These are phyloP conservation scores for Claviceps digitariae DNA, from an alignment of 2,329 filamentous ascomycete species.

Conservation along the genomic window DNA sequence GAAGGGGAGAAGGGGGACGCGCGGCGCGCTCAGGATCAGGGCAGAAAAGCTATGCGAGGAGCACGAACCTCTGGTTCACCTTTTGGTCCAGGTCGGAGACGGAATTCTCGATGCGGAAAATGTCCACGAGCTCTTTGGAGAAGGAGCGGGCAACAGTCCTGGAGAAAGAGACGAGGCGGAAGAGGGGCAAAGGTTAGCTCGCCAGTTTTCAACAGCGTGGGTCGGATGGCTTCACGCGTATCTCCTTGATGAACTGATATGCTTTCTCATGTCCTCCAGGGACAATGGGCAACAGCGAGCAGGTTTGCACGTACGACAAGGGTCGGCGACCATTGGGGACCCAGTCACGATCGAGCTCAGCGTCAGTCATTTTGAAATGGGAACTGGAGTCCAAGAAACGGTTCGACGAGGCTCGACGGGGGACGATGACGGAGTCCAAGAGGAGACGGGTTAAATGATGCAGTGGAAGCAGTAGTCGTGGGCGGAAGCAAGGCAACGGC, in stretches of 20 bases:
- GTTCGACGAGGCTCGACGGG: background rate
- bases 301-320: constrained; percentile 57
- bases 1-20: no score
- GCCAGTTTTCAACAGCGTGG: background rate
- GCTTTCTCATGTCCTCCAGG: background rate
- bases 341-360: constrained; percentile 64
- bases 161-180: constrained; percentile 3
- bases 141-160: constrained; percentile 84
- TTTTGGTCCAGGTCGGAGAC: constrained; percentile 60
- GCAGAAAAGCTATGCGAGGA: constrained; percentile 1
- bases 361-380: constrained; percentile 36
- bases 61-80: constrained; percentile 66
- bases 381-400: constrained; percentile 4
- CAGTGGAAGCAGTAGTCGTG: background rate
- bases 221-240: background rate
- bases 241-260: background rate
- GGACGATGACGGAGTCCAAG: background rate
- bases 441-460: background rate
- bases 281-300: background rate
- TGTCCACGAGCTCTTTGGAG: constrained; percentile 71
- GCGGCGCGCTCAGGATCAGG: background rate
- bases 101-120: constrained; percentile 77
- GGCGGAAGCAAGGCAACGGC: background rate
- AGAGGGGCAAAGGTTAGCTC: background rate
- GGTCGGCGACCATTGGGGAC: constrained; percentile 65